A percentile compares a stretch with the other conserved stretches of the same genome.
Evolutionary conservation across 345 rosid species (phyloP).

Genomic region (Syzygium grande): DNA sequence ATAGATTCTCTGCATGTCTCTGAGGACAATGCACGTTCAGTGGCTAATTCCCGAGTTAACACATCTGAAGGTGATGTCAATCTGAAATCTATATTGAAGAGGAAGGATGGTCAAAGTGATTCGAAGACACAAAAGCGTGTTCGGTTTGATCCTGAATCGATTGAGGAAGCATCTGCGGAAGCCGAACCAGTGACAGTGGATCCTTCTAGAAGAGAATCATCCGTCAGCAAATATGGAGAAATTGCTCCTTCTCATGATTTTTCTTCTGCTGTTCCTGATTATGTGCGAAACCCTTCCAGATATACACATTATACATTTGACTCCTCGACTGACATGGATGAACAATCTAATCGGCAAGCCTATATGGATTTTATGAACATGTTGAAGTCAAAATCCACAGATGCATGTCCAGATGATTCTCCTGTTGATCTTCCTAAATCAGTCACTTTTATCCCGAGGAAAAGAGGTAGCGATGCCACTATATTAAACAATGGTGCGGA

Average conservation of each 20-base stretch:
- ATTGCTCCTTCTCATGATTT: slow-evolving; percentile 10
- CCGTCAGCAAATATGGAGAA: slow-evolving; percentile 7
- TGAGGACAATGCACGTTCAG: slow-evolving; percentile 3
- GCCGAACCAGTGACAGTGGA: slow-evolving; percentile 20
- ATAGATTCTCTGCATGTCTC: slow-evolving; percentile 10
- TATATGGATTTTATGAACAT: slow-evolving; percentile 49
- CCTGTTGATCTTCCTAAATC: slow-evolving; percentile 42
- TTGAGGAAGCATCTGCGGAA: slow-evolving; percentile 16
- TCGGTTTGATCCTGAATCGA: slow-evolving; percentile 56
- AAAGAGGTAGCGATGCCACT: slow-evolving; percentile 19
- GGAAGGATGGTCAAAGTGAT: slow-evolving; percentile 43
- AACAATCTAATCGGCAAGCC: slow-evolving; percentile 52
- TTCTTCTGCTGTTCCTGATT: slow-evolving; percentile 56
- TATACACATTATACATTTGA: slow-evolving; percentile 66
- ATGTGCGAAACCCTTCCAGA: slow-evolving; percentile 63
- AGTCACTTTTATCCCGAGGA: slow-evolving; percentile 60
- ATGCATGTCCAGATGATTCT: slow-evolving; percentile 14
- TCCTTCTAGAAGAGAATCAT: slow-evolving; percentile 2
- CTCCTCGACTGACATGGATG: slow-evolving; percentile 45
- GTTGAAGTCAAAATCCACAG: slow-evolving; percentile 13
- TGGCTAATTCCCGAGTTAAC: slow-evolving; percentile 2
- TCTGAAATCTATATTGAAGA: slow-evolving; percentile 67
- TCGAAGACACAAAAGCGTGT: slow-evolving; percentile 64
- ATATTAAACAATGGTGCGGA: slow-evolving; percentile 13
- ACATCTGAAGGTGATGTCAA: slow-evolving; percentile 25